Percentiles rank a stretch among this genome's conserved stretches.
phyloP scores from a whole-genome alignment of 192 early-diverging fungal genomes.

The Linnemannia schmuckeri region DNA sequence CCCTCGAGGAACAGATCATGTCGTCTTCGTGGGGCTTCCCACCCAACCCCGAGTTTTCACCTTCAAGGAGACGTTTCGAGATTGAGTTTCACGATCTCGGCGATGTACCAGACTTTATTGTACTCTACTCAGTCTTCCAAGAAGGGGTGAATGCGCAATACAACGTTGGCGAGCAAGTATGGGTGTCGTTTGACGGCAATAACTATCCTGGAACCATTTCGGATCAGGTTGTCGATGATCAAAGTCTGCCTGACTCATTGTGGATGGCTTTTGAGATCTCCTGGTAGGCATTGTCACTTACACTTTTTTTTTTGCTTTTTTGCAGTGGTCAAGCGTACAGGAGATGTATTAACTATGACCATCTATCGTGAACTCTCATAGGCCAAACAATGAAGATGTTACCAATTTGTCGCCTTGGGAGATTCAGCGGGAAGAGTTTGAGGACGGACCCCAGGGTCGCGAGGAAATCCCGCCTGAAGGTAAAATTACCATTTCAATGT shows the following conservation, averaged over 20 bases:
- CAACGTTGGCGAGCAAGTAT: conserved; percentile 66
- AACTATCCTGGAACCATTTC: conserved; percentile 68
- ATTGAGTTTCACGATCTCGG: conserved; percentile 82
- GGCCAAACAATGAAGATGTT: conserved; percentile 39
- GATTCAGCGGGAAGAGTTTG: conserved; percentile 49
- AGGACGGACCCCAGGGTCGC: conserved; percentile 10
- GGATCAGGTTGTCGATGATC: conserved; percentile 59
- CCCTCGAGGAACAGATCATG: conserved; percentile 62
- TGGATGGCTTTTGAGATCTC: conserved; percentile 67
- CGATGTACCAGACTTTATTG: conserved; percentile 77
- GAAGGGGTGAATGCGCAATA: conserved; percentile 65
- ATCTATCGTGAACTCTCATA: conserved; percentile 23
- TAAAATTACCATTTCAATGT: conserved; percentile 14
- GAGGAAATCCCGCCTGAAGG: conserved; percentile 63
- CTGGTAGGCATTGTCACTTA: conserved; percentile 47
- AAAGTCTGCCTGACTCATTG: conserved; percentile 56
- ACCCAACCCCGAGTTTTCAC: conserved; percentile 40
- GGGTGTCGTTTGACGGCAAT: conserved; percentile 76
- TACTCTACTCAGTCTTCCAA: conserved; percentile 73
- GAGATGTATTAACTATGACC: background rate
- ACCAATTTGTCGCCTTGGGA: conserved; percentile 56
- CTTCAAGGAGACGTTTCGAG: conserved; percentile 50
- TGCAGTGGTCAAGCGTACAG: conserved; percentile 1
- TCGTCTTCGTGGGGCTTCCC: conserved; percentile 33
- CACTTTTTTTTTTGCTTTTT: background rate